Conservation (phyloP, 78 protist genomes). For the Dictyostelium citrinum region DNA sequence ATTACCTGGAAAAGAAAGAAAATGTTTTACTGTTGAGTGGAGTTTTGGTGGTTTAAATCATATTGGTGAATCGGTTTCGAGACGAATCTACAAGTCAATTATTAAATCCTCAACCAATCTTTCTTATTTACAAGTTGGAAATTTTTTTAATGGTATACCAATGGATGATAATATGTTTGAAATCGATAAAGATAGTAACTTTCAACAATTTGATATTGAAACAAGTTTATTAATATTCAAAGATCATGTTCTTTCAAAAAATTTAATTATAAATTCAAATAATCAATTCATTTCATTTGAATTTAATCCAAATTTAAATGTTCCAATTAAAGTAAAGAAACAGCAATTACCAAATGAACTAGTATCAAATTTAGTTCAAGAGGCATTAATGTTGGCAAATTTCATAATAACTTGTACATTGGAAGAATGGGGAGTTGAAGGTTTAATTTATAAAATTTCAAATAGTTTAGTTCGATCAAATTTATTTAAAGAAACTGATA, state of each 20-base stretch:
- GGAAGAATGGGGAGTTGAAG: background rate
- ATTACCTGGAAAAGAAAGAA: background rate
- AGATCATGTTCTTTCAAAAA: background rate
- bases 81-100: slow-evolving; percentile 14
- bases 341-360: background rate
- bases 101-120: background rate
- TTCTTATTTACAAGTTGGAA: background rate
- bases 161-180: background rate
- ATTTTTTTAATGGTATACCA: background rate
- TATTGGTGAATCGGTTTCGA: background rate
- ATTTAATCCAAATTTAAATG: background rate
- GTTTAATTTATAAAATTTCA: background rate
- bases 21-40: slow-evolving; percentile 37
- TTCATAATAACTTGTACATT: background rate
- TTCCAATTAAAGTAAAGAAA: background rate
- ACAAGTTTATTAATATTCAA: background rate
- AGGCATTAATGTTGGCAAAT: background rate
- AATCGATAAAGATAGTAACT: background rate
- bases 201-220: background rate
- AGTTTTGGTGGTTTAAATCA: background rate
- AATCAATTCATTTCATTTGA: background rate
- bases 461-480: background rate
- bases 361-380: background rate
- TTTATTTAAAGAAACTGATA: background rate
- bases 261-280: background rate